Conservation (phyloP, 805 yeast species). For the Teunomyces funiuensis region DNA sequence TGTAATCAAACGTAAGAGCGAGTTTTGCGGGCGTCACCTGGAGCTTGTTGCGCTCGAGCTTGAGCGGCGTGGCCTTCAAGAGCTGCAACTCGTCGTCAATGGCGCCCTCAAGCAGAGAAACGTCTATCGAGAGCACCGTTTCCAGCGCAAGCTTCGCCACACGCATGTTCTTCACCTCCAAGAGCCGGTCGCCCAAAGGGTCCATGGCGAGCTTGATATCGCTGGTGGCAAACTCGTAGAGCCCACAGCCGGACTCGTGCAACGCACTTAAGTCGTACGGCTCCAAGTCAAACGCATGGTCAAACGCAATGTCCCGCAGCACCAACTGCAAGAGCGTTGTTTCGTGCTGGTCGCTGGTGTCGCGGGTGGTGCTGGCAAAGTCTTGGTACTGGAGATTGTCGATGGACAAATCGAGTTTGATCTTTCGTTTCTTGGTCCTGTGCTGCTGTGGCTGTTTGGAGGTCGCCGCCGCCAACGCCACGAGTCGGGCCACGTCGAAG, state of each 20-base stretch:
- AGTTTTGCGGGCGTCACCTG: slow-evolving; percentile 7
- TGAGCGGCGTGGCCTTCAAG: slow-evolving; percentile 11
- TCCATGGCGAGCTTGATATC: slow-evolving; percentile 14
- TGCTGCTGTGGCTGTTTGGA: slow-evolving; percentile 1
- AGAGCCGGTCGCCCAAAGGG: slow-evolving; percentile 7
- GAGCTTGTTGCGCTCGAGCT: slow-evolving; percentile 12
- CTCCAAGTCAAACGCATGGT: slow-evolving; percentile 8
- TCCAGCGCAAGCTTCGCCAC: slow-evolving; percentile 11
- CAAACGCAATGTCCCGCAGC: slow-evolving; percentile 10
- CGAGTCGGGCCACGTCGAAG: slow-evolving; percentile 14
- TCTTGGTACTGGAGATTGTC: slow-evolving; percentile 18
- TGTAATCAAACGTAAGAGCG: slow-evolving; percentile 13
- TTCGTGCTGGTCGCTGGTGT: slow-evolving; percentile 3
- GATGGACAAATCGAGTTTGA: slow-evolving; percentile 12
- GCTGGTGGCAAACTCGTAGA: slow-evolving; percentile 11
- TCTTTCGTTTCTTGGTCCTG: slow-evolving; percentile 10
- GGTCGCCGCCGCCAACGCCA: slow-evolving; percentile 6
- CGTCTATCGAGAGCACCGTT: slow-evolving; percentile 14
- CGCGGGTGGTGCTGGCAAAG: slow-evolving; percentile 9
- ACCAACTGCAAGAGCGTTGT: slow-evolving; percentile 11
- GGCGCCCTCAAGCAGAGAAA: slow-evolving; percentile 6
- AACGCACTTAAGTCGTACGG: neutral
- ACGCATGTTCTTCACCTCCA: slow-evolving; percentile 10
- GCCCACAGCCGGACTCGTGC: slow-evolving; percentile 7
- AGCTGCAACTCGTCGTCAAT: slow-evolving; percentile 16